Conservation (phyloP, 2,329 filamentous ascomycete species). For the Aspergillus piperis region DNA sequence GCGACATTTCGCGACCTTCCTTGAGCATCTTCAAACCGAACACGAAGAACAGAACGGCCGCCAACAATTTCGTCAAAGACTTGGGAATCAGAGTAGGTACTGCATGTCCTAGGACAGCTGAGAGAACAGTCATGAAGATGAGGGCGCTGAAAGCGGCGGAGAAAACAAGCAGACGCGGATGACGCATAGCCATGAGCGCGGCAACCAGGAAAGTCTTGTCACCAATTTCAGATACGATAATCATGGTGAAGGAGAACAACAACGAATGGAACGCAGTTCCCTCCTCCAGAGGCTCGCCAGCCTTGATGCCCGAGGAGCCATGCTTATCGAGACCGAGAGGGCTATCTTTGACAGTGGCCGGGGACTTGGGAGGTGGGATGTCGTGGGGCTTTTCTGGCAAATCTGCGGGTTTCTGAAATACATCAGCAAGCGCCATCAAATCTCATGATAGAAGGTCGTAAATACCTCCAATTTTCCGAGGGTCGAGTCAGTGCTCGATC, state of each 20-base stretch:
- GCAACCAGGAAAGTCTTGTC: slow-evolving; percentile 99
- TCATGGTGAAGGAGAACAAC: slow-evolving; percentile 92
- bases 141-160: slow-evolving; percentile 90
- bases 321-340: slow-evolving; percentile 34
- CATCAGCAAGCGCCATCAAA: background rate
- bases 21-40: slow-evolving; percentile 83
- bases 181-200: slow-evolving; percentile 98
- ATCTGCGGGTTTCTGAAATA: slow-evolving; percentile 71
- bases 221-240: slow-evolving; percentile 91
- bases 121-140: slow-evolving; percentile 91
- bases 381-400: slow-evolving; percentile 78
- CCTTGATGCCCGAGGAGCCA: slow-evolving; percentile 30
- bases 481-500: slow-evolving; percentile 46
- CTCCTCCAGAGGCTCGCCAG: slow-evolving; percentile 33
- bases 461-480: slow-evolving; percentile 58
- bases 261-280: slow-evolving; percentile 73
- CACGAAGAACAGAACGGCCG: slow-evolving; percentile 80
- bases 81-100: slow-evolving; percentile 89
- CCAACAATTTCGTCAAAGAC: slow-evolving; percentile 84
- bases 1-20: slow-evolving; percentile 86
- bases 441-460: background rate
- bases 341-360: slow-evolving; percentile 44
- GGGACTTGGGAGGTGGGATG: slow-evolving; percentile 66
- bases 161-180: slow-evolving; percentile 90
- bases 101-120: slow-evolving; percentile 87